Percentiles rank a stretch among this genome's conserved stretches.
These are phyloP conservation scores for Chlorella variabilis DNA, from an alignment of 163 green algal species.

Conservation along the genomic window DNA sequence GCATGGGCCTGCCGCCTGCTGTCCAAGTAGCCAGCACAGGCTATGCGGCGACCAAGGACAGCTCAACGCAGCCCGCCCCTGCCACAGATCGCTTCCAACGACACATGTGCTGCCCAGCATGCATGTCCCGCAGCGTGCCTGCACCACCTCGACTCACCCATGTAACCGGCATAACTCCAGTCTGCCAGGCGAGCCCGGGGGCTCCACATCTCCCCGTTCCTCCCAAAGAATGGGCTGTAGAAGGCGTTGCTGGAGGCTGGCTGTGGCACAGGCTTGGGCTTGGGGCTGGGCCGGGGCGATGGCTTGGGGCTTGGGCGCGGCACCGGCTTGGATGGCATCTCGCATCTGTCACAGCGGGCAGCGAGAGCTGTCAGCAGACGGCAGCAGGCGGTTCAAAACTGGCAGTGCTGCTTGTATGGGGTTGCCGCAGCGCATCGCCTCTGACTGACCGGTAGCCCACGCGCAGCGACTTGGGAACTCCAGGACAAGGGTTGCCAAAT, in stretches of 20 bases:
- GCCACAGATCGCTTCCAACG: too few relatives aligned
- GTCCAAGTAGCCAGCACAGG: too few relatives aligned
- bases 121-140: too few relatives aligned
- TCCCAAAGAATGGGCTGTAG: neutral
- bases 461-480: neutral
- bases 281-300: neutral
- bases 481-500: neutral
- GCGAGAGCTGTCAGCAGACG: neutral
- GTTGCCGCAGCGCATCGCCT: neutral
- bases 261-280: neutral
- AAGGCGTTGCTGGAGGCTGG: neutral
- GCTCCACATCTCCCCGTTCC: neutral
- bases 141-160: neutral
- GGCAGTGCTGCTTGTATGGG: too few relatives aligned
- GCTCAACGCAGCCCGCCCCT: too few relatives aligned
- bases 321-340: neutral
- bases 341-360: neutral
- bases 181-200: neutral
- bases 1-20: too few relatives aligned
- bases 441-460: neutral
- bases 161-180: conserved; percentile 12
- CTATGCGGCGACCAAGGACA: too few relatives aligned
- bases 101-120: too few relatives aligned
- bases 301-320: neutral
- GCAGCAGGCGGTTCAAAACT: too few relatives aligned